Evolutionary conservation across 192 early-diverging fungal species (phyloP).

Genomic region (Rhizoclosmatium globosum): DNA sequence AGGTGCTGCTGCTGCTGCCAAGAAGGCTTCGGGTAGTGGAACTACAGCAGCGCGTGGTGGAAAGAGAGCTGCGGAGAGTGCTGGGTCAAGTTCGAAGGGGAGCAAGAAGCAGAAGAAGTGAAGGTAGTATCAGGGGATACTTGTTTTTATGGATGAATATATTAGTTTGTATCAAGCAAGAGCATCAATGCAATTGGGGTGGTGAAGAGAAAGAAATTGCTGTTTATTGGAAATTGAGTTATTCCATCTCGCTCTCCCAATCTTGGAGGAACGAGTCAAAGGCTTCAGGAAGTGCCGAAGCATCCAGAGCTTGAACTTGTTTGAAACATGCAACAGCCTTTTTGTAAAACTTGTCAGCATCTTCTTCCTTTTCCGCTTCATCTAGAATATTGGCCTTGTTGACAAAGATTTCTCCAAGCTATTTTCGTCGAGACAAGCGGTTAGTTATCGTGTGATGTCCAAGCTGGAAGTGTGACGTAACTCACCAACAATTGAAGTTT

Average conservation of each 20-base stretch:
- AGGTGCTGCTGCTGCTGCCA: background rate
- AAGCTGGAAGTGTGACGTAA: background rate
- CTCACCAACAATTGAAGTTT: constrained; percentile 24
- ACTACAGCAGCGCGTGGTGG: background rate
- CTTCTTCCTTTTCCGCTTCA: constrained; percentile 36
- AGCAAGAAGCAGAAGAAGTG: constrained; percentile 36
- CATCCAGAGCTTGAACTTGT: constrained; percentile 35
- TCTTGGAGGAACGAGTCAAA: constrained; percentile 47
- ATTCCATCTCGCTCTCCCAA: constrained; percentile 43
- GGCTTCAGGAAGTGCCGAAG: constrained; percentile 39
- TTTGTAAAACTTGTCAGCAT: constrained; percentile 38
- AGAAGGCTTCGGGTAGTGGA: background rate
- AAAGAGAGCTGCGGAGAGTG: constrained; percentile 1
- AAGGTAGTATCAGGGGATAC: background rate
- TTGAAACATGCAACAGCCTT: constrained; percentile 46
- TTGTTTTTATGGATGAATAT: too few relatives aligned
- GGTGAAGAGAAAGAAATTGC: background rate
- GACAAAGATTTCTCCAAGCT: constrained; percentile 44
- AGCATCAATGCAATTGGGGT: background rate
- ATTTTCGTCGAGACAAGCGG: background rate
- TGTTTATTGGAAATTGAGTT: background rate
- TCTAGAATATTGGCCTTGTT: constrained; percentile 46
- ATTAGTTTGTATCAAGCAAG: background rate
- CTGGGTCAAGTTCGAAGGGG: background rate
- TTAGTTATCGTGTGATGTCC: background rate